These are phyloP conservation scores for Pichia sp. DNA, from an alignment of 1,139 yeast species.

Conservation along the genomic window DNA sequence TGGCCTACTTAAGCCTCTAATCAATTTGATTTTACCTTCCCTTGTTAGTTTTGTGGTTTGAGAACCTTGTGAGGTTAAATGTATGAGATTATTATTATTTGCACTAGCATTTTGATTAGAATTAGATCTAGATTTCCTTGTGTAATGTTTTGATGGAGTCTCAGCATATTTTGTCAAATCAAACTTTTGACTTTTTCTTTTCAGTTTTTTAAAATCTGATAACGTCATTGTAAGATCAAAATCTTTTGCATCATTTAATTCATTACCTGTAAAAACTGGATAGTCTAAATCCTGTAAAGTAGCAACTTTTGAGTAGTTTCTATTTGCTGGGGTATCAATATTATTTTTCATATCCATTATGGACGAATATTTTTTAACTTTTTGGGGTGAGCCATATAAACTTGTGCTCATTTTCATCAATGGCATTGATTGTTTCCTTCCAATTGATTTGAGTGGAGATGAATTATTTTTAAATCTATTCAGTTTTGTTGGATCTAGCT, in stretches of 20 bases:
- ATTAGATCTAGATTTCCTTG: neutral
- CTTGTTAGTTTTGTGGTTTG: constrained; percentile 23
- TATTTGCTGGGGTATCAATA: neutral
- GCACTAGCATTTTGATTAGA: neutral
- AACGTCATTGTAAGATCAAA: constrained; percentile 24
- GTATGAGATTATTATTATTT: neutral
- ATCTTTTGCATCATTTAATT: constrained; percentile 19
- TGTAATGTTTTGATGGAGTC: constrained; percentile 7
- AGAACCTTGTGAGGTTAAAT: constrained; percentile 8
- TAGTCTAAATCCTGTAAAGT: neutral
- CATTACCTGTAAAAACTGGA: constrained; percentile 12
- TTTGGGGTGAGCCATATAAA: constrained; percentile 18
- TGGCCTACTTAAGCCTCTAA: constrained; percentile 24
- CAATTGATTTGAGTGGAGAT: constrained; percentile 13
- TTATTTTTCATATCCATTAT: constrained; percentile 19
- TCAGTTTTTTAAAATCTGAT: constrained; percentile 21
- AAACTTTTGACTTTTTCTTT: constrained; percentile 21
- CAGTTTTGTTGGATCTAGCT: constrained; percentile 5
- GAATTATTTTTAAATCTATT: constrained; percentile 1
- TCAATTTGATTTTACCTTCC: constrained; percentile 27
- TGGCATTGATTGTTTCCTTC: constrained; percentile 25
- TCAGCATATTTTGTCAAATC: constrained; percentile 26
- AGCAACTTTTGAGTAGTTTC: neutral
- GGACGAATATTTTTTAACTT: constrained; percentile 24
- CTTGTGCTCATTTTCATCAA: constrained; percentile 12